These are phyloP conservation scores for Venturia aucupariae DNA, from an alignment of 2,329 filamentous ascomycete genomes.

Conservation along the genomic window DNA sequence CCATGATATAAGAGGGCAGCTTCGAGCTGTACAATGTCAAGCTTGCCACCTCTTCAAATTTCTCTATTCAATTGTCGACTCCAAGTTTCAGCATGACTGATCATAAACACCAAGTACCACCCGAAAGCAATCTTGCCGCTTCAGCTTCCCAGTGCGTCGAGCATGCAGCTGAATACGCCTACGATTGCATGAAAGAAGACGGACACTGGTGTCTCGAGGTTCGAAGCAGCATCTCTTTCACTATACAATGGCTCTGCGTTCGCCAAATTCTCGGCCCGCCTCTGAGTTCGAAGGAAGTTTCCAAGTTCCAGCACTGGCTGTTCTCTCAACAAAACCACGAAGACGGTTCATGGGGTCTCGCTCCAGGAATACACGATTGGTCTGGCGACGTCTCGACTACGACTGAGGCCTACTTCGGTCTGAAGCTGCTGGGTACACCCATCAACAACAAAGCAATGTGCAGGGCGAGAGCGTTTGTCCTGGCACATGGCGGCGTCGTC, in stretches of 20 bases:
- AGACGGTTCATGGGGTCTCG: constrained; percentile 11
- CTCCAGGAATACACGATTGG: neutral
- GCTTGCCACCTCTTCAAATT: neutral
- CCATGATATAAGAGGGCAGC: neutral
- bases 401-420: constrained; percentile 1
- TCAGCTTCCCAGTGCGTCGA: neutral
- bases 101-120: neutral
- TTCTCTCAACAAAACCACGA: neutral
- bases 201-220: neutral
- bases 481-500: neutral
- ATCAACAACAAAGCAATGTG: neutral
- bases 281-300: neutral
- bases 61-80: neutral
- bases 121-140: neutral
- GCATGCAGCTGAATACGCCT: neutral
- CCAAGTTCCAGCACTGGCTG: neutral
- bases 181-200: neutral
- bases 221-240: neutral
- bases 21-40: neutral
- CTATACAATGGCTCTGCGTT: neutral
- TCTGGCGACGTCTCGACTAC: constrained; percentile 2
- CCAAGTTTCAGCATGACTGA: neutral
- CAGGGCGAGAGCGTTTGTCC: constrained; percentile 2
- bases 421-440: neutral
- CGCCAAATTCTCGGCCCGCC: neutral